Base-by-base conservation (phyloP, 768 basidiomycete genomes). In the Lentinus tigrinus region DNA sequence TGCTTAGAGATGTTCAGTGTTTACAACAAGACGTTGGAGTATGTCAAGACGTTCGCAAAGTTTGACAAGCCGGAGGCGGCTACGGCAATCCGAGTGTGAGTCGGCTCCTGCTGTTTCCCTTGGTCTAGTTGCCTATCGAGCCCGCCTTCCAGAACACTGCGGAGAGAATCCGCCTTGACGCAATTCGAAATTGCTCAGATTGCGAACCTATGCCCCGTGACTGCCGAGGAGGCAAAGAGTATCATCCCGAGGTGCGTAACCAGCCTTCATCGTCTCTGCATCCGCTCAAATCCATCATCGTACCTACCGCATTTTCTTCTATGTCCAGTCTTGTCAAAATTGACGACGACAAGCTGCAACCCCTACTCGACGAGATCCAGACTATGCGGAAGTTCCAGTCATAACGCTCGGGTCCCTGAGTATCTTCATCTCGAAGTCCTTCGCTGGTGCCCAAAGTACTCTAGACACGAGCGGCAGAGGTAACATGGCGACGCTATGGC, bases 121-220 rank as follows among this genome's bases (percentile, higher is more conserved):
- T 47, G 38, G 13, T 37, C 38, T 52, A 49, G n/a, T 53, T 60
- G 2, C 19, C 36, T 10, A 62, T 37, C 19, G 31, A 47, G 5
- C 48, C n/a, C 52, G 14, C 39, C 31, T 31, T 27, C 62, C 6
- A 93, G 92, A 68, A 91, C 89, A 1, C 74, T 95, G 7, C 82
- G 89, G 50, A 79, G 91, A 63, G 91, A 94, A 66, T 83, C 87
- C 0, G 85, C 85, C 2, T 70, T 96, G 38, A 92, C 92, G 2
- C 91, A 91, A 66, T 95, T 95, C 64, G 94, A 96, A 76, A 90
- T 90, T 4, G 93, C 93, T 2, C 94, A 96, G 69, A 90, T 96
- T 52, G 92, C 92, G 16, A 96, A 96, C 66, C 73, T 96, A 54
- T 93, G 91, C 67, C 94, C 94, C 14, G 90, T 86, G 39, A 85